Percentiles rank a stretch among this genome's conserved stretches.
Evolutionary conservation across 352 stramenopile species (phyloP).

Genomic region (Globisporangium sylvaticum): DNA sequence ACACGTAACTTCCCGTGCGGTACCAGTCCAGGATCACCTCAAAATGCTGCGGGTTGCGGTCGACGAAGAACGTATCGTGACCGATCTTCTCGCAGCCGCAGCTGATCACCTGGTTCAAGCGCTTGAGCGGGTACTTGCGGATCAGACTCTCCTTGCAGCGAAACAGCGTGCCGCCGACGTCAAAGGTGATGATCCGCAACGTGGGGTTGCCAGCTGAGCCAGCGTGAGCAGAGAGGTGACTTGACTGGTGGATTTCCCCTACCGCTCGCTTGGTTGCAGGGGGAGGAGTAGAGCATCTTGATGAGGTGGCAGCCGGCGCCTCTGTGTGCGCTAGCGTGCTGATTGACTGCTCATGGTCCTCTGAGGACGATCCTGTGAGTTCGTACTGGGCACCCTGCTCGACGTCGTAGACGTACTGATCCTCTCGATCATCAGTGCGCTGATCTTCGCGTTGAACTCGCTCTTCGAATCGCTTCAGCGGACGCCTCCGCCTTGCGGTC

Average conservation of each 20-base stretch:
- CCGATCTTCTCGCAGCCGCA: slow-evolving; percentile 50
- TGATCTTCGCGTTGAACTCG: not conserved
- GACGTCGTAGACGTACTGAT: too few species aligned
- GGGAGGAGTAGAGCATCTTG: not conserved
- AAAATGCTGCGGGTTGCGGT: slow-evolving; percentile 70
- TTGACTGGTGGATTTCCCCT: not conserved
- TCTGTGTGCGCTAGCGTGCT: too few species aligned
- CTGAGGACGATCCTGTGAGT: too few species aligned
- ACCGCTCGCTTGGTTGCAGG: not conserved
- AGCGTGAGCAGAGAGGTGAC: not conserved
- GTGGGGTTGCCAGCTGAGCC: not conserved
- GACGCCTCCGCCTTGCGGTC: not conserved
- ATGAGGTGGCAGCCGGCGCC: too few species aligned
- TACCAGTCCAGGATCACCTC: slow-evolving; percentile 78
- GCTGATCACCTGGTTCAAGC: slow-evolving; percentile 53
- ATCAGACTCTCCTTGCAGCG: slow-evolving; percentile 64
- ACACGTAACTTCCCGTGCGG: slow-evolving; percentile 43
- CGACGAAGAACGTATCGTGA: slow-evolving; percentile 57
- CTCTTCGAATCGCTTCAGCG: not conserved
- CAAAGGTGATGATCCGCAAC: slow-evolving; percentile 40
- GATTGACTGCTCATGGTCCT: too few species aligned
- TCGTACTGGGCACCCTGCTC: too few species aligned
- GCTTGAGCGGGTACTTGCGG: slow-evolving; percentile 52
- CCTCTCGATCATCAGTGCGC: too few species aligned
- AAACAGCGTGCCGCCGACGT: slow-evolving; percentile 68